Conservation (phyloP, 176 grass and related monocot genomes). For the Thinopyrum elongatum region DNA sequence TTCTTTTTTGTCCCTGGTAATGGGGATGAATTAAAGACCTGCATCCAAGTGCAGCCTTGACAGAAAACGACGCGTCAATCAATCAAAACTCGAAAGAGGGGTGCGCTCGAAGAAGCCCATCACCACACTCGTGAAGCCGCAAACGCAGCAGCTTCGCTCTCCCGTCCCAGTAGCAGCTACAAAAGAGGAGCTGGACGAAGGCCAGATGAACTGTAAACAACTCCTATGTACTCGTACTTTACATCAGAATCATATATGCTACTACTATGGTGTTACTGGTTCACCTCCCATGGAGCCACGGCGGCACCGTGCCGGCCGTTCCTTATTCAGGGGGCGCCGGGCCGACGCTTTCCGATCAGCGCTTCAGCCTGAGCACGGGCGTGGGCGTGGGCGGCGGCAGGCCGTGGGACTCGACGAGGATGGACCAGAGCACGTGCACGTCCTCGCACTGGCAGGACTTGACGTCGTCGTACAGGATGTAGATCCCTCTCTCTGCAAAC, state of each 20-base stretch:
- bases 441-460: conserved; percentile 77
- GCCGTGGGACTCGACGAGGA: conserved; percentile 50
- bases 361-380: conserved; percentile 1
- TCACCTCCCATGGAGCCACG: conserved; percentile 20
- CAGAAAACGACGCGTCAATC: background rate
- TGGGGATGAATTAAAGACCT: background rate
- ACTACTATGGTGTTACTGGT: background rate
- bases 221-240: background rate
- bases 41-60: conserved; percentile 1
- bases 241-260: background rate
- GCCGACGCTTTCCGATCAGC: background rate
- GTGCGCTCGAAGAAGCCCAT: conserved; percentile 40
- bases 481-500: conserved; percentile 42
- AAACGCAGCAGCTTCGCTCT: background rate
- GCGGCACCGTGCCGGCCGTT: background rate
- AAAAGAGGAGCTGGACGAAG: conserved; percentile 23
- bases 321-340: conserved; percentile 29
- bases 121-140: conserved; percentile 35
- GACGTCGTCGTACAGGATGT: conserved; percentile 61
- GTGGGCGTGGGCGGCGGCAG: conserved; percentile 45
- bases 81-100: conserved; percentile 25
- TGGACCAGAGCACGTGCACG: conserved; percentile 67
- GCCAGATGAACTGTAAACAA: background rate
- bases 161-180: background rate
- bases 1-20: background rate